phyloP scores from a whole-genome alignment of 768 basidiomycete genomes.

The Mycena floridula region DNA sequence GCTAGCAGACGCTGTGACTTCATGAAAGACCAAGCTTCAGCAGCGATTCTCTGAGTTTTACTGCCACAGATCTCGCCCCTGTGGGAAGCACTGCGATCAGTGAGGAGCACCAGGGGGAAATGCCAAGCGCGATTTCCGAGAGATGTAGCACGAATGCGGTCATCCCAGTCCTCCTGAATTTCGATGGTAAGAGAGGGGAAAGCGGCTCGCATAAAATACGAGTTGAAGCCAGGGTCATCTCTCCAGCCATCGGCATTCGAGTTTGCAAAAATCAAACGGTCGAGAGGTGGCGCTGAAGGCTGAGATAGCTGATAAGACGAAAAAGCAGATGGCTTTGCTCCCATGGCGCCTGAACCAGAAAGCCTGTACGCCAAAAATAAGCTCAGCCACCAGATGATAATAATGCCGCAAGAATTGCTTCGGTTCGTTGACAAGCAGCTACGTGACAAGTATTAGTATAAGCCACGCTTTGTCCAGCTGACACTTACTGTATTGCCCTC shows the following conservation, averaged over 20 bases:
- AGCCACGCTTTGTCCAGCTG: no score
- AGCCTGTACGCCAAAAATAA: conserved; percentile 70
- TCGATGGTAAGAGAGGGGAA: conserved; percentile 72
- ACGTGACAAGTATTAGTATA: no score
- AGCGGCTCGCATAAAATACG: conserved; percentile 66
- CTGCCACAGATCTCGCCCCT: conserved; percentile 57
- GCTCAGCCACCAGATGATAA: conserved; percentile 84
- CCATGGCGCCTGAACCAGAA: conserved; percentile 46
- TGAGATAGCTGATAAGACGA: conserved; percentile 5
- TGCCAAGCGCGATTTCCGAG: conserved; percentile 48
- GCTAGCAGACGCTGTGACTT: conserved; percentile 21
- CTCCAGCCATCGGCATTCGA: conserved; percentile 57
- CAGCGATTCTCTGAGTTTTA: conserved; percentile 65
- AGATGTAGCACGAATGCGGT: conserved; percentile 38
- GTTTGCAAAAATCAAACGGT: conserved; percentile 70
- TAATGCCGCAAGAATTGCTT: conserved; percentile 78
- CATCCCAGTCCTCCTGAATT: conserved; percentile 63
- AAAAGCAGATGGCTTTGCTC: conserved; percentile 12
- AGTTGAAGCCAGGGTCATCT: conserved; percentile 73
- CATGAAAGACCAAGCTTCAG: conserved; percentile 59
- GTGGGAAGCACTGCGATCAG: conserved; percentile 75
- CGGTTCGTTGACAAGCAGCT: conserved; percentile 66
- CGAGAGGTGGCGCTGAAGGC: conserved; percentile 45
- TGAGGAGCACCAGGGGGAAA: conserved; percentile 63
- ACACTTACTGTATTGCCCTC: conserved; percentile 71